Base-by-base conservation (phyloP, 2,329 filamentous ascomycete species). In the Penicillium rolfsii region DNA sequence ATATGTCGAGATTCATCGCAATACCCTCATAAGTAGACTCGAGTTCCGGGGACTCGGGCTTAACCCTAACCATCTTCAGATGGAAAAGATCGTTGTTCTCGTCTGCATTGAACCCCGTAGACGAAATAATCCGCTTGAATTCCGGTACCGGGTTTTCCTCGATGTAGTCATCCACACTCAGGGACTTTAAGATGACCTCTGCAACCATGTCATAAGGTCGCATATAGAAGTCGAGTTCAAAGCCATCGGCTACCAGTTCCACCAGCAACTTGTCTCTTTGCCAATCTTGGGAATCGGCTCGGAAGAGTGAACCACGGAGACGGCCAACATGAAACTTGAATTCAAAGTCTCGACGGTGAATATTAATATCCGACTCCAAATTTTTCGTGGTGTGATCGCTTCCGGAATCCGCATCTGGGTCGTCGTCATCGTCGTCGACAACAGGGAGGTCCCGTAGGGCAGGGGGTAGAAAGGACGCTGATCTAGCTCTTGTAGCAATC, bases 51-150 rank as follows among this genome's bases (percentile, higher is more conserved):
- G 95, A 98, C 54, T 92, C 87, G 35, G 87, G 89, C 70, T 95
- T 97, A 60, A 98, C 92, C 73, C 90, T 92, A 62, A 92, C 84
- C 70, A 97, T 96, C 71, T 94, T 97, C 69, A 99, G 85, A 55
- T 89, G 87, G 67, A 99, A 91, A 12, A 99, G 84, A 68, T 96
- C 87, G 63, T 87, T 92, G 61, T 91, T 86, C 62, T 91, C 88
- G 60, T 90, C 86, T 49, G 89, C 78, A 58, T 84, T 80, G 43
- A 83, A 85, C 28, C 89, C 87, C 71, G 96, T 94, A 0, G 95
- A 97, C 0, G 93, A 96, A n/a, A 99, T 87, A 54, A 99, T 96
- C 28, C 94, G 94, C 77, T 95, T 97, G 82, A 99, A 99, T 71
- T 98, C 94, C 7, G 90, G 89, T 24, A 91, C 81, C 0, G 93